phyloP scores from a whole-genome alignment of 352 stramenopile genomes.

The Aphanomyces cochlioides region DNA sequence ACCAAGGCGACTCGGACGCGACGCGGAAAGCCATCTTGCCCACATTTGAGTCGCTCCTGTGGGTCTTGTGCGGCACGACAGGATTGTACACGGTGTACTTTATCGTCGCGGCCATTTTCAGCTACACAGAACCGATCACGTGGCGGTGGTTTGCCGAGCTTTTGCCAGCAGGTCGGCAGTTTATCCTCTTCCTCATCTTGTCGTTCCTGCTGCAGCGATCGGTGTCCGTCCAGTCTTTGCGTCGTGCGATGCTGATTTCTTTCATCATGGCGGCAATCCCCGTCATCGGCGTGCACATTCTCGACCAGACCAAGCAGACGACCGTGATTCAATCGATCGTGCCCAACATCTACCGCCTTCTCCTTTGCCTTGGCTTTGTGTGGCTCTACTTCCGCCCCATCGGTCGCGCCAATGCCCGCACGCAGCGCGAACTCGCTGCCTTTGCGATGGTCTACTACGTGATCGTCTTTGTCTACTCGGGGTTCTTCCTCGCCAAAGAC shows the following conservation, averaged over 20 bases:
- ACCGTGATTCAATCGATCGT: neutral
- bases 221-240: neutral
- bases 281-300: neutral
- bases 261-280: neutral
- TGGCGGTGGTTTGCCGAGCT: neutral
- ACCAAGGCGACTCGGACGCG: conserved; percentile 44
- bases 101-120: neutral
- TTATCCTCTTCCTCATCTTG: conserved; percentile 1
- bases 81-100: conserved; percentile 2
- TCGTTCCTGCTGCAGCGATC: neutral
- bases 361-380: neutral
- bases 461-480: neutral
- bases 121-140: neutral
- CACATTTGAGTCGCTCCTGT: conserved; percentile 45
- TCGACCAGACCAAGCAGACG: neutral
- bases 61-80: neutral
- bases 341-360: neutral
- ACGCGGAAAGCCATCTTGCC: conserved; percentile 61
- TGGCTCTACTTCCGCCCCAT: neutral
- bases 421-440: neutral
- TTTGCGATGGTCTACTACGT: conserved; percentile 13
- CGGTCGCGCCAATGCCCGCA: neutral
- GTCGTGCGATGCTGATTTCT: neutral
- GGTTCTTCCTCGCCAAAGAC: neutral
- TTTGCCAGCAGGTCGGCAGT: neutral